phyloP scores from a whole-genome alignment of 1,139 yeast genomes.

The Lodderomyces oxycetoniae region DNA sequence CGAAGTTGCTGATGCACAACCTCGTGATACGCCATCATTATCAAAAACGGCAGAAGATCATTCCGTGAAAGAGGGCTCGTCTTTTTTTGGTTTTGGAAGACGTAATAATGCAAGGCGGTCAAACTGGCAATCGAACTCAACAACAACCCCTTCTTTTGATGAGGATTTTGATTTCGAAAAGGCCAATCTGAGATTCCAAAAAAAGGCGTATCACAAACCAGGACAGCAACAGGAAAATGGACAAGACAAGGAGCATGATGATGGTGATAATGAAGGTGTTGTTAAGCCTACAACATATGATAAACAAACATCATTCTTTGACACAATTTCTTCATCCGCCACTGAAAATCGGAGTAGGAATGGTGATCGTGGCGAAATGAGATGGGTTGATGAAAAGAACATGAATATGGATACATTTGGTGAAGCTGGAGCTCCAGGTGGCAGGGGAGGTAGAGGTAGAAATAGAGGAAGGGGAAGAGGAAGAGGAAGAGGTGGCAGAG shows the following conservation, averaged over 20 bases:
- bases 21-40: constrained; percentile 7
- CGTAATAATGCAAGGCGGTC: background rate
- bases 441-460: constrained; percentile 31
- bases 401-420: constrained; percentile 70
- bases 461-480: constrained; percentile 24
- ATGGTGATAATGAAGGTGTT: constrained; percentile 14
- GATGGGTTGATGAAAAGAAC: constrained; percentile 60
- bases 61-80: background rate
- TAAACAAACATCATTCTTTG: constrained; percentile 75
- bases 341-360: constrained; percentile 22
- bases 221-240: constrained; percentile 18
- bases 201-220: too few species aligned
- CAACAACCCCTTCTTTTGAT: constrained; percentile 10
- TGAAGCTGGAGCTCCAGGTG: constrained; percentile 36
- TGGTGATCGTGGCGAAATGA: constrained; percentile 29
- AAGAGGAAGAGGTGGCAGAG: constrained; percentile 17
- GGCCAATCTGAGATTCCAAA: constrained; percentile 58
- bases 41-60: constrained; percentile 11
- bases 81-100: too few species aligned
- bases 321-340: constrained; percentile 62
- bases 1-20: constrained; percentile 3
- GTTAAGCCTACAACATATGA: constrained; percentile 40
- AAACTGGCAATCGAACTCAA: constrained; percentile 9
- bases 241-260: too few species aligned
- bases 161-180: constrained; percentile 56